phyloP scores from a whole-genome alignment of 2,329 filamentous ascomycete genomes.

The Simplicillium sp. region DNA sequence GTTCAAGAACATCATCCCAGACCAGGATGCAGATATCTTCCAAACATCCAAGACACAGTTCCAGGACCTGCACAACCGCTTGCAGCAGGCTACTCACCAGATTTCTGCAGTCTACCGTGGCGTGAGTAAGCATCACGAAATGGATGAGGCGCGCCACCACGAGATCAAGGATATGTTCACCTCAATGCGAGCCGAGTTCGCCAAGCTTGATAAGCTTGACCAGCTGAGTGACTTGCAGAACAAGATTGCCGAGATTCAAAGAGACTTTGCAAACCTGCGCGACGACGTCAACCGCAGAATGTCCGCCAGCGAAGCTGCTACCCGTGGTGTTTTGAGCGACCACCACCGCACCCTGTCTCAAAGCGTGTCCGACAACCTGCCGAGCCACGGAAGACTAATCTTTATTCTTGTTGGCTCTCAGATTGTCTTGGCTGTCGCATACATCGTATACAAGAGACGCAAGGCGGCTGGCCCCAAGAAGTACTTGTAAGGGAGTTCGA shows the following conservation, averaged over 20 bases:
- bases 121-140: slow-evolving; percentile 38
- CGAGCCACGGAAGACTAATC: slow-evolving; percentile 47
- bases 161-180: slow-evolving; percentile 40
- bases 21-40: slow-evolving; percentile 37
- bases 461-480: slow-evolving; percentile 78
- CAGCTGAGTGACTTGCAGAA: slow-evolving; percentile 31
- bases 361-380: slow-evolving; percentile 36
- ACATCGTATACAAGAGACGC: slow-evolving; percentile 72
- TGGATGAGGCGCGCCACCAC: slow-evolving; percentile 46
- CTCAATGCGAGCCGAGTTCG: slow-evolving; percentile 35
- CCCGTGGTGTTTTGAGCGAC: slow-evolving; percentile 40
- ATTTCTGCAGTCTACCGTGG: slow-evolving; percentile 52
- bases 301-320: slow-evolving; percentile 39
- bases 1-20: slow-evolving; percentile 33
- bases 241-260: slow-evolving; percentile 43
- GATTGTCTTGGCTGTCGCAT: slow-evolving; percentile 57
- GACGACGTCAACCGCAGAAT: slow-evolving; percentile 41
- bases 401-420: slow-evolving; percentile 68
- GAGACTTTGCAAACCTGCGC: slow-evolving; percentile 49
- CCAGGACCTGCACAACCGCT: slow-evolving; percentile 72
- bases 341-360: slow-evolving; percentile 40
- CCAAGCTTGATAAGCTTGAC: slow-evolving; percentile 33
- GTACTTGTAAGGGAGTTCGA: slow-evolving; percentile 51
- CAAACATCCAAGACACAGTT: slow-evolving; percentile 56
- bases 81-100: slow-evolving; percentile 66